Base-by-base conservation (phyloP, 2,329 filamentous ascomycete species). In the Magnaporthales sp. region DNA sequence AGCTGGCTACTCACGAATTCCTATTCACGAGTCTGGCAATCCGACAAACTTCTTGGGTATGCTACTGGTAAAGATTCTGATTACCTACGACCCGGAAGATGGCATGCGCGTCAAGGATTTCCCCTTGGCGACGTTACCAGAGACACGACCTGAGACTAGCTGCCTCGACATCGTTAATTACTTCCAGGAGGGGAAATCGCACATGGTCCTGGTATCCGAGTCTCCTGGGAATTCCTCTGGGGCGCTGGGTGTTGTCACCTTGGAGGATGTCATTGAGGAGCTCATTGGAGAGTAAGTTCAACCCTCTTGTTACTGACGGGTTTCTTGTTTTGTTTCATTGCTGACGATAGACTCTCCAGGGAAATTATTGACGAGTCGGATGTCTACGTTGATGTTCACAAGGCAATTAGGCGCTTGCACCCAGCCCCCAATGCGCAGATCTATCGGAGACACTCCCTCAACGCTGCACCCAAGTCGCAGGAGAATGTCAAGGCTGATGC, bases 281-380 rank as follows among this genome's bases (percentile, higher is more conserved):
- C 81, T 99, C 30, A 99, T 99, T 77, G 95, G 95, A 81, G 95
- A 99, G 90, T 94, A 82, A 77, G 91, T 69, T 29, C 19, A n/a
- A n/a, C 13, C 19, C 8, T n/a, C 32, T 13, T 13, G 62, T 7
- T 29, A n/a, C 11, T 19, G 19, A 51, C 7, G 11, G 9, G 15
- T 13, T 22, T 19, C 11, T 1, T 24, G 9, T 15, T 27, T 54
- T 51, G 7, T 11, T 19, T n/a, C 2, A 10, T 22, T 9, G 54
- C 71, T 56, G 22, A 64, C 38, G 3, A 6, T 15, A 7, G 15
- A 22, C 13, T 46, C 63, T 26, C 46, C 67, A 93, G 91, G 81
- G 95, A 99, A 84, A 99, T 98, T 70, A 96, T 99, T 69, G 95
- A 99, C 75, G 95, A 99, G 77, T 98, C 94, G 0, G 95, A 99